A percentile compares a stretch with the other conserved stretches of the same genome.
phyloP scores from a whole-genome alignment of 2,329 filamentous ascomycete genomes.

The Arthrobotrys megalospora region DNA sequence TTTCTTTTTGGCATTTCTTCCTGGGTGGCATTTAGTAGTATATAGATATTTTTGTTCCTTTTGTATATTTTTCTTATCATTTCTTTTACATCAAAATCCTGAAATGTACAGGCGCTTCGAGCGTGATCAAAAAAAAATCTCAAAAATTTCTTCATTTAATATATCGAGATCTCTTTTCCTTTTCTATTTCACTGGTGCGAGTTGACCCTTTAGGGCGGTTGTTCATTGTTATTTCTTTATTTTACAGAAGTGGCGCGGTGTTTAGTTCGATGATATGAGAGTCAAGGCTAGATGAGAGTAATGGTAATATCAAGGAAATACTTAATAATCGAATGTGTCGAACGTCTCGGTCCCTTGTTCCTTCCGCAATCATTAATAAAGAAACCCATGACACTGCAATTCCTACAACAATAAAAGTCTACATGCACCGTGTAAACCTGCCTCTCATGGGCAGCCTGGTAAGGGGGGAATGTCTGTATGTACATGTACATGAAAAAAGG shows the following conservation, averaged over 20 bases:
- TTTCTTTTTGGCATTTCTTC: background rate
- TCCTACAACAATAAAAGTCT: background rate
- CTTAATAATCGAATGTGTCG: background rate
- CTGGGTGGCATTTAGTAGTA: constrained; percentile 8
- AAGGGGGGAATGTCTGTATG: too few species aligned
- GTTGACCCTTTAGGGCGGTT: background rate
- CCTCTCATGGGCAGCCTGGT: background rate
- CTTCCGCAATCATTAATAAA: background rate
- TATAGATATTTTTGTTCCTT: constrained; percentile 21
- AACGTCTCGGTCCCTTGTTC: background rate
- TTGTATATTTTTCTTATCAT: background rate
- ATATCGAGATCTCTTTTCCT: background rate
- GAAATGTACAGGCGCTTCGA: background rate
- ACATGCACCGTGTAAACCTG: constrained; percentile 5
- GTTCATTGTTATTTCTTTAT: background rate
- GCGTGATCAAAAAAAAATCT: constrained; percentile 8
- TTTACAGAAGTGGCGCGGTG: background rate
- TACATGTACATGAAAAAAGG: constrained; percentile 17
- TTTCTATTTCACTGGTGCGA: constrained; percentile 5
- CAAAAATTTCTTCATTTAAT: background rate
- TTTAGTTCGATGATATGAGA: background rate
- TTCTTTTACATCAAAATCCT: background rate
- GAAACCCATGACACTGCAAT: constrained; percentile 5
- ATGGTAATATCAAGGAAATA: constrained; percentile 3
- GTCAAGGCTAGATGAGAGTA: background rate